Evolutionary conservation across 2,329 filamentous ascomycete genomes (phyloP).

Genomic region (Cadophora sp.): DNA sequence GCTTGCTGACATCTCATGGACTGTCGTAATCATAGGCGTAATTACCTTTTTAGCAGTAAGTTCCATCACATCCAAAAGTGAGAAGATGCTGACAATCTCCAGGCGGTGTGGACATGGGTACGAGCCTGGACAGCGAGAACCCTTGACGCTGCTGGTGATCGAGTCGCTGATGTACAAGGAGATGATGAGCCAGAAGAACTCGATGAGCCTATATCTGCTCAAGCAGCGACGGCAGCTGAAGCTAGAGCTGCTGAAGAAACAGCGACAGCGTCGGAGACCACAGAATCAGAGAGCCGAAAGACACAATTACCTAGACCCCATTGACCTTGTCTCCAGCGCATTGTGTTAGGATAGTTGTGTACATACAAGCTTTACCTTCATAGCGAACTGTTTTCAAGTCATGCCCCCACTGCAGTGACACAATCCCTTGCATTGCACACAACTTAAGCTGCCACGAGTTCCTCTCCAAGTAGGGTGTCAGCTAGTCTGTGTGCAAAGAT

Average conservation of each 20-base stretch:
- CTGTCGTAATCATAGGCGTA: conserved; percentile 81
- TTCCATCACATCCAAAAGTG: conserved; percentile 34
- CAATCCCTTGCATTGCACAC: conserved; percentile 67
- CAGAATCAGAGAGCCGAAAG: conserved; percentile 30
- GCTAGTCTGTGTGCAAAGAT: conserved; percentile 98
- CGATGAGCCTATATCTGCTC: conserved; percentile 25
- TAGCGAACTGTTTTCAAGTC: not conserved
- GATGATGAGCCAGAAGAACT: conserved; percentile 59
- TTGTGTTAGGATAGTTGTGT: not conserved
- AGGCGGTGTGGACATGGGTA: conserved; percentile 85
- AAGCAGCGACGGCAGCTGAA: conserved; percentile 16
- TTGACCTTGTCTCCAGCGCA: conserved; percentile 3
- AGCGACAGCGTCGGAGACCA: not conserved
- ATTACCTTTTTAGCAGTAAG: conserved; percentile 78
- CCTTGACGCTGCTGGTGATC: conserved; percentile 80
- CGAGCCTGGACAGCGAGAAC: conserved; percentile 73
- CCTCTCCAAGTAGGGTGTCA: conserved; percentile 81
- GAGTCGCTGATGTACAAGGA: conserved; percentile 80
- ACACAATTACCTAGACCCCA: conserved; percentile 19
- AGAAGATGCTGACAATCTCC: conserved; percentile 30
- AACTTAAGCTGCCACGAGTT: conserved; percentile 92
- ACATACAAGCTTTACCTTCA: not conserved
- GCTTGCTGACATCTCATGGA: conserved; percentile 78
- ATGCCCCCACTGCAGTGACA: not conserved
- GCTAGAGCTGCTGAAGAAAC: not conserved